phyloP scores from a whole-genome alignment of 768 basidiomycete species.

The Myochromella boudieri region DNA sequence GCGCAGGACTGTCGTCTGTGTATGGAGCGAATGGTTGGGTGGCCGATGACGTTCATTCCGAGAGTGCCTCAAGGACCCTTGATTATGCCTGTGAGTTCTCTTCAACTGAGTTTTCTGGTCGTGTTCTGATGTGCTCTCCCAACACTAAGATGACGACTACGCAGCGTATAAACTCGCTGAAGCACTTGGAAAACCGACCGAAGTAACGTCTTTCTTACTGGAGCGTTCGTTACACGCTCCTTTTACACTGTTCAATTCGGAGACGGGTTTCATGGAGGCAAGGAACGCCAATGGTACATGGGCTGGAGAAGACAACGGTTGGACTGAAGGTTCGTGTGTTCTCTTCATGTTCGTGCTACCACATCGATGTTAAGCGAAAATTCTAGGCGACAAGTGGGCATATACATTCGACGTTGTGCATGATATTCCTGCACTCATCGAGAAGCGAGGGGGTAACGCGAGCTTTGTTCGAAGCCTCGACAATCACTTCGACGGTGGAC shows the following conservation, averaged over 20 bases:
- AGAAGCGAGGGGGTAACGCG: slow-evolving; percentile 61
- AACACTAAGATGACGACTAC: slow-evolving; percentile 72
- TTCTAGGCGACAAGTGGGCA: slow-evolving; percentile 51
- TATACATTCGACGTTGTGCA: slow-evolving; percentile 82
- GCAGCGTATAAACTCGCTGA: slow-evolving; percentile 65
- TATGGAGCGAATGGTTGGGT: slow-evolving; percentile 73
- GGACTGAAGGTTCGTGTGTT: slow-evolving; percentile 71
- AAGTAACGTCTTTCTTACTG: slow-evolving; percentile 47
- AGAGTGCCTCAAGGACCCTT: slow-evolving; percentile 75
- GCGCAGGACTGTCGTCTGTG: slow-evolving; percentile 72
- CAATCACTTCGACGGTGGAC: slow-evolving; percentile 55
- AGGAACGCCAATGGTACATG: slow-evolving; percentile 65
- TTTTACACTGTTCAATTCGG: slow-evolving; percentile 65
- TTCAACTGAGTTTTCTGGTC: background rate
- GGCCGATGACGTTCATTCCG: slow-evolving; percentile 75
- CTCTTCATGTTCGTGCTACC: background rate
- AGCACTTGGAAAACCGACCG: slow-evolving; percentile 47
- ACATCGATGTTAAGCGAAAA: background rate
- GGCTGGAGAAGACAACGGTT: slow-evolving; percentile 72
- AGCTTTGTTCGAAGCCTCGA: slow-evolving; percentile 70
- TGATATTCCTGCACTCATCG: slow-evolving; percentile 61
- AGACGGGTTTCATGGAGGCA: slow-evolving; percentile 83
- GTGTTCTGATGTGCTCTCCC: background rate
- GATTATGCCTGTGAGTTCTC: slow-evolving; percentile 68
- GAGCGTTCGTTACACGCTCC: slow-evolving; percentile 57